Evolutionary conservation across 208 protist genomes (phyloP), one percentile per base, ranked within the genome.

Genomic region (Novymonas esmeraldas): DNA sequence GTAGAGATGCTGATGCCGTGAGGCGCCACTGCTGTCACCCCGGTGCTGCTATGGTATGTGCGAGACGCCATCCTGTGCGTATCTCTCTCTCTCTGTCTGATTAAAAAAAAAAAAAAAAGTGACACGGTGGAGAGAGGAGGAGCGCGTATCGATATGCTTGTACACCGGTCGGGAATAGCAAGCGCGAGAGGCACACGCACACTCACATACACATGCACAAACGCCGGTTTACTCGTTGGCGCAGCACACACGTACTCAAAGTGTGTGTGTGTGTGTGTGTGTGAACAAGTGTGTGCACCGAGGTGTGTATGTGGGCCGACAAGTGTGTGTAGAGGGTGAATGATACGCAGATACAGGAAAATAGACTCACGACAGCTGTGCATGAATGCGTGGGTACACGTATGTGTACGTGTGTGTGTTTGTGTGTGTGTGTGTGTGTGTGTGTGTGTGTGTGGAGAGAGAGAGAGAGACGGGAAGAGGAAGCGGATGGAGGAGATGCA

Each of bases 1-100:
- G 65, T 71, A 1, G 65, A 55, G 46, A 71, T 71, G 55, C 33
- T 57, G 28, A 71, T 71, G 45, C 10, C 34, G 4, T 51, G 45
- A 11, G 65, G 65, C 49, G 58, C 56, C 24, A 71, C 46, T 16
- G 42, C 65, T 10, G 45, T 42, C 3, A 20, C 58, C 18, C 52
- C 54, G 48, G 33, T 52, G 39, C 38, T 39, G 26, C 49, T 36
- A 22, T 64, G 58, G 29, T 39, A 71, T 5, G 38, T 38, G n/a
- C 48, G 65, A 24, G 65, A 45, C 3, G 65, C 7, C 65, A 71
- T 71, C 29, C 6, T 20, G 26, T 24, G 36, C 24, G n/a, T 44
- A 10, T 5, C 7, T 16, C 33, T 42, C 34, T 4, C 33, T 42
- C 9, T 26, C 10, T n/a, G n/a, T n/a, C n/a, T n/a, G n/a, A n/a